phyloP scores from a whole-genome alignment of 805 yeast genomes.

The Myxozyma monticola region DNA sequence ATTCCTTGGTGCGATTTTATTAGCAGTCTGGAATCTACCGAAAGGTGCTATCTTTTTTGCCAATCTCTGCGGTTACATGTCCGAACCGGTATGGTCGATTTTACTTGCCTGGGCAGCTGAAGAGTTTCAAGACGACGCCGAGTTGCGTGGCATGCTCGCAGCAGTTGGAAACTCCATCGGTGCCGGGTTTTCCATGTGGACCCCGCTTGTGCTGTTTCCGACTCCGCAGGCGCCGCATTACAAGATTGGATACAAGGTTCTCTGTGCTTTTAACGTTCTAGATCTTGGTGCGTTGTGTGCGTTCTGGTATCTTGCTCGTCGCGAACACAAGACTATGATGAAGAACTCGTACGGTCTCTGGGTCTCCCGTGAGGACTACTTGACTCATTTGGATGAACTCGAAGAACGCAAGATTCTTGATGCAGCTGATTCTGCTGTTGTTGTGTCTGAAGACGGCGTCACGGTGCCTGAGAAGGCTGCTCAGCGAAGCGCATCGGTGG shows the following conservation, averaged over 20 bases:
- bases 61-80: conserved; percentile 16
- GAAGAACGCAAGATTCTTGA: conserved; percentile 31
- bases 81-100: conserved; percentile 26
- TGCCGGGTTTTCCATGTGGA: conserved; percentile 27
- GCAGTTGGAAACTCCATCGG: conserved; percentile 27
- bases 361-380: conserved; percentile 23
- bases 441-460: not conserved
- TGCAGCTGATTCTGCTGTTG: not conserved
- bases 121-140: conserved; percentile 28
- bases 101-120: conserved; percentile 27
- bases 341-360: conserved; percentile 17
- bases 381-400: conserved; percentile 7
- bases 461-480: not conserved
- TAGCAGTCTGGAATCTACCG: conserved; percentile 22
- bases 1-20: conserved; percentile 14
- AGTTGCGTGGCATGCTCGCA: conserved; percentile 20
- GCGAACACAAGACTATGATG: conserved; percentile 13
- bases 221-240: conserved; percentile 23
- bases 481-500: not conserved
- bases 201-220: conserved; percentile 27
- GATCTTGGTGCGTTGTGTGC: conserved; percentile 17
- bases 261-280: conserved; percentile 12
- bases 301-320: conserved; percentile 14
- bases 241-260: conserved; percentile 14
- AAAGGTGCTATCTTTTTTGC: conserved; percentile 26